phyloP scores from a whole-genome alignment of 2,329 filamentous ascomycete species.

The Exophiala sp. region DNA sequence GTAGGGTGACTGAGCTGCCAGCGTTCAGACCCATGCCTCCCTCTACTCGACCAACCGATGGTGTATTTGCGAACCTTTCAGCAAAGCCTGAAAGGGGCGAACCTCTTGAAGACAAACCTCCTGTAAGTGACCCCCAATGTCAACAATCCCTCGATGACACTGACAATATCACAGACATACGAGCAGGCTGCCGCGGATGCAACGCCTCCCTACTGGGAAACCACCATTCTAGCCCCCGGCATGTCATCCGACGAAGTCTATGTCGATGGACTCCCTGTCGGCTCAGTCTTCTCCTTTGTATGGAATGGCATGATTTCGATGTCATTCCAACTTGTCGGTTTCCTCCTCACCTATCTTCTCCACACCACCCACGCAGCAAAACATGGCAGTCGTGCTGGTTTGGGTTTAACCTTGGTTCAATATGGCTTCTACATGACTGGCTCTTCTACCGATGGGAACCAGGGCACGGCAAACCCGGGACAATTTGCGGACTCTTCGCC shows the following conservation, averaged over 20 bases:
- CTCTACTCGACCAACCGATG: constrained; percentile 65
- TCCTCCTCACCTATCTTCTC: constrained; percentile 94
- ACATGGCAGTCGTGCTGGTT: constrained; percentile 89
- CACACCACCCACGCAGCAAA: constrained; percentile 98
- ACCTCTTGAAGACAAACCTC: constrained; percentile 85
- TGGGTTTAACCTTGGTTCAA: constrained; percentile 92
- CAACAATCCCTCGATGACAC: constrained; percentile 21
- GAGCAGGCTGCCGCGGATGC: constrained; percentile 97
- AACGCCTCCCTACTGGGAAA: constrained; percentile 98
- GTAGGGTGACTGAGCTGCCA: constrained; percentile 54
- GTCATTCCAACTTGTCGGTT: constrained; percentile 95
- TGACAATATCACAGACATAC: constrained; percentile 67
- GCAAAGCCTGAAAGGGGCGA: constrained; percentile 82
- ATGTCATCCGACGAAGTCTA: constrained; percentile 93
- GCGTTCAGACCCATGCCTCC: constrained; percentile 41
- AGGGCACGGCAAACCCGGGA: constrained; percentile 47
- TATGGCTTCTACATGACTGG: constrained; percentile 95
- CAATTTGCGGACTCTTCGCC: constrained; percentile 59
- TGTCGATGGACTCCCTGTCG: constrained; percentile 89
- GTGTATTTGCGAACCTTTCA: constrained; percentile 91
- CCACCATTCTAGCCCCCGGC: constrained; percentile 90
- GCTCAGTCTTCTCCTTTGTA: constrained; percentile 76
- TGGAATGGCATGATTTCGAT: constrained; percentile 90
- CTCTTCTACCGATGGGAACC: constrained; percentile 42
- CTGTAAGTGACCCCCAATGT: constrained; percentile 58